Conservation (phyloP, 2,329 filamentous ascomycete species). For the Penicillium sp. region DNA sequence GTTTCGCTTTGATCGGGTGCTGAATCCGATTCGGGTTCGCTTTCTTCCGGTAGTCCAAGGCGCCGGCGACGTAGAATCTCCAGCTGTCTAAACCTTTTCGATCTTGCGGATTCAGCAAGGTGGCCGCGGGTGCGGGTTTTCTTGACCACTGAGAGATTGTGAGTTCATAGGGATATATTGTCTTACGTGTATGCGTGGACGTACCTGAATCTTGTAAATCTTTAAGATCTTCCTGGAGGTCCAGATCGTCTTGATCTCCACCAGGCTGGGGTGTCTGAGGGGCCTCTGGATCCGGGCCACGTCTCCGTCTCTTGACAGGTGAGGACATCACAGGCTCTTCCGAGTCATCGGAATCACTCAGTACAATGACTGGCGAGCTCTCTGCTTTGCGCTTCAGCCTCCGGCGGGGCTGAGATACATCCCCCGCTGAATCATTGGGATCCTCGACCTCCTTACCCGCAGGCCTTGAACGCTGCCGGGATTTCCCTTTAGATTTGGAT, state of each 20-base stretch:
- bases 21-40: slow-evolving; percentile 7
- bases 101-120: slow-evolving; percentile 37
- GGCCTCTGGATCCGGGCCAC: slow-evolving; percentile 8
- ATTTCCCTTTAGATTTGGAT: not conserved
- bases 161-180: slow-evolving; percentile 5
- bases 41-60: slow-evolving; percentile 37
- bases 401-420: slow-evolving; percentile 20
- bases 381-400: slow-evolving; percentile 29
- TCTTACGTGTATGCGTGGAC: not conserved
- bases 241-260: slow-evolving; percentile 34
- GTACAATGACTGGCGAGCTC: slow-evolving; percentile 21
- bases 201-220: slow-evolving; percentile 45
- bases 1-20: not conserved
- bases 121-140: slow-evolving; percentile 41
- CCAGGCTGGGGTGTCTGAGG: slow-evolving; percentile 25
- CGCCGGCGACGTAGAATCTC: slow-evolving; percentile 43
- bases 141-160: slow-evolving; percentile 30
- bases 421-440: slow-evolving; percentile 11
- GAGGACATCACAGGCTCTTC: slow-evolving; percentile 27
- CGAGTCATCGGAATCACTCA: slow-evolving; percentile 26
- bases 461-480: not conserved
- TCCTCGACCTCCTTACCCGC: not conserved
- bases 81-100: slow-evolving; percentile 39
- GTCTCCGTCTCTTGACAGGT: slow-evolving; percentile 26
- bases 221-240: slow-evolving; percentile 44